A percentile compares a stretch with the other conserved stretches of the same genome.
phyloP scores from a whole-genome alignment of 2,329 filamentous ascomycete genomes.

The Gnomoniopsis smithogilvyi region DNA sequence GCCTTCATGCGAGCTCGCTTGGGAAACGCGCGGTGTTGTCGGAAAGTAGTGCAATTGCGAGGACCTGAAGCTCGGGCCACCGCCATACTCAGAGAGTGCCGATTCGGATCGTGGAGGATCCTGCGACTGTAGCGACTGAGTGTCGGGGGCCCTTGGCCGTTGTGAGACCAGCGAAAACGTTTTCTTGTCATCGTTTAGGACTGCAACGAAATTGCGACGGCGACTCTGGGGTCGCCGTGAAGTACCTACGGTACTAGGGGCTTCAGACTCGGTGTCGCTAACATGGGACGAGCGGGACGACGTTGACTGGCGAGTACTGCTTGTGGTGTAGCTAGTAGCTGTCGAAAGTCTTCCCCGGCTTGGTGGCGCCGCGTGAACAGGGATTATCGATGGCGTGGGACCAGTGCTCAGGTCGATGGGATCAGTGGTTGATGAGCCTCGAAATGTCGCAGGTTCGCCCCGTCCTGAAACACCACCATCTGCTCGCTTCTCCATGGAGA shows the following conservation, averaged over 20 bases:
- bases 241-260: slow-evolving; percentile 20
- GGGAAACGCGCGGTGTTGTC: slow-evolving; percentile 35
- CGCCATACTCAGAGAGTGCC: slow-evolving; percentile 18
- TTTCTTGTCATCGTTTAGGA: slow-evolving; percentile 49
- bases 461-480: slow-evolving; percentile 43
- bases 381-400: slow-evolving; percentile 31
- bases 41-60: slow-evolving; percentile 38
- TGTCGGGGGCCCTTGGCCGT: slow-evolving; percentile 16
- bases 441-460: slow-evolving; percentile 32
- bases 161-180: slow-evolving; percentile 52
- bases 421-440: slow-evolving; percentile 27
- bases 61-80: slow-evolving; percentile 35
- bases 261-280: slow-evolving; percentile 23
- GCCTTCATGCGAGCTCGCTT: slow-evolving; percentile 44
- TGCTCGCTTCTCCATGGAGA: slow-evolving; percentile 18
- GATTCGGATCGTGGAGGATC: slow-evolving; percentile 16
- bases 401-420: slow-evolving; percentile 26
- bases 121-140: slow-evolving; percentile 8
- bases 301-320: slow-evolving; percentile 11
- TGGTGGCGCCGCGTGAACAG: slow-evolving; percentile 34
- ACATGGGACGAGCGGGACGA: slow-evolving; percentile 11
- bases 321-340: slow-evolving; percentile 13
- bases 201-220: slow-evolving; percentile 43
- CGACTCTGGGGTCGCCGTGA: slow-evolving; percentile 33
- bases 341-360: slow-evolving; percentile 18